Evolutionary conservation across 305 asterid genomes (phyloP), one percentile per base, ranked within the genome.

Genomic region (Rubia balearica): DNA sequence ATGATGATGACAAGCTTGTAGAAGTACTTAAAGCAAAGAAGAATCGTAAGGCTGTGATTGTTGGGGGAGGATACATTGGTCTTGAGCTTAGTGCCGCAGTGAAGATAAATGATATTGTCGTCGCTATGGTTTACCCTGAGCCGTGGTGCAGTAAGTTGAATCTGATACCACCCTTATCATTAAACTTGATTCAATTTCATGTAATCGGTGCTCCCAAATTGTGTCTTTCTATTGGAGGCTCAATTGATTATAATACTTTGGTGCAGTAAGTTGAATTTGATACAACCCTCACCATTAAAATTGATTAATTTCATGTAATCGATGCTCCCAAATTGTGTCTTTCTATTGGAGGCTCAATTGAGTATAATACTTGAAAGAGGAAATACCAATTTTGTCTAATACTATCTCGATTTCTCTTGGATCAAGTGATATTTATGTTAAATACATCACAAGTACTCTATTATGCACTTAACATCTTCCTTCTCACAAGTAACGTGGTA

Each of bases 121-220:
- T 91, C 85, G 82, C 75, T 80, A 91, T 91, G 98, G 98, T 93
- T 74, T 93, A 89, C 83, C 98, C 98, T 21, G 98, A 93, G 81
- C 98, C 98, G 66, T 93, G 98, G 98, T 93, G 98, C 94, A 93
- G 97, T 93, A 88, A 89, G 98, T 91, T 67, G 67, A 57, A 63
- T 42, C 63, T 53, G 48, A 63, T 42, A 45, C n/a, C 5, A 21
- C 56, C n/a, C 24, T 22, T 27, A n/a, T 5, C 42, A 10, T 21
- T n/a, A 17, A 12, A 19, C 14, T 43, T 68, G 56, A 41, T 9
- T 36, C 46, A 53, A 61, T 24, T 62, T 65, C 55, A 75, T 10
- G 14, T 21, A 45, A 22, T 62, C 41, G 17, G 1, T 33, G 48
- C 17, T 46, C 7, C 12, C 6, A 0, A 24, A 42, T 12, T 45